phyloP scores from a whole-genome alignment of 2,329 filamentous ascomycete genomes.

The Talaromyces sp. region DNA sequence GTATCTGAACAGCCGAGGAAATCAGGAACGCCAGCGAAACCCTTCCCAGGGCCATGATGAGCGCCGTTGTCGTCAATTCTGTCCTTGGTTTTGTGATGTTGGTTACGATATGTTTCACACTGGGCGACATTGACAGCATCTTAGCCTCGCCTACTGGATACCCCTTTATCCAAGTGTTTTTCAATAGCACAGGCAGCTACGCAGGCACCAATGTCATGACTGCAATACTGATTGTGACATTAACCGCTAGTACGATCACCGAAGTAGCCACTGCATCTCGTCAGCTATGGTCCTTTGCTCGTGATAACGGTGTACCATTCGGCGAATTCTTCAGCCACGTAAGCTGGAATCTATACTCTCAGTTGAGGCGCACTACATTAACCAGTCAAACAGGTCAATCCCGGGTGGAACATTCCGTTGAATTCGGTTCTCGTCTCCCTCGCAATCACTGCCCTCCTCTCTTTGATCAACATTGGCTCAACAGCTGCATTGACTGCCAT shows the following conservation, averaged over 20 bases:
- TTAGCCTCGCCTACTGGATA: constrained; percentile 49
- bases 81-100: constrained; percentile 54
- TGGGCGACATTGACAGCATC: constrained; percentile 49
- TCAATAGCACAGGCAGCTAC: constrained; percentile 49
- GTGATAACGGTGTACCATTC: constrained; percentile 41
- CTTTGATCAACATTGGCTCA: constrained; percentile 53
- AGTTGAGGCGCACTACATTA: background rate
- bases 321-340: constrained; percentile 39
- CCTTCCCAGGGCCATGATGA: constrained; percentile 52
- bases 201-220: constrained; percentile 52
- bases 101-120: constrained; percentile 54
- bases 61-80: constrained; percentile 51
- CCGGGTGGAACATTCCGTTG: constrained; percentile 44
- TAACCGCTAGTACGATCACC: constrained; percentile 50
- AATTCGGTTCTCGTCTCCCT: constrained; percentile 49
- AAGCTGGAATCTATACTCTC: constrained; percentile 19
- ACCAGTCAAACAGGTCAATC: constrained; percentile 31
- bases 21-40: constrained; percentile 48
- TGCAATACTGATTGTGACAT: constrained; percentile 48
- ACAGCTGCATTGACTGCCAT: constrained; percentile 44
- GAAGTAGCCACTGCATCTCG: constrained; percentile 58
- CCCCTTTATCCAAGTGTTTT: constrained; percentile 60
- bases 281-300: constrained; percentile 55
- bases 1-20: constrained; percentile 34
- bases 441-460: constrained; percentile 43